phyloP scores from a whole-genome alignment of 2,329 filamentous ascomycete genomes.

The Xylaria sp. region DNA sequence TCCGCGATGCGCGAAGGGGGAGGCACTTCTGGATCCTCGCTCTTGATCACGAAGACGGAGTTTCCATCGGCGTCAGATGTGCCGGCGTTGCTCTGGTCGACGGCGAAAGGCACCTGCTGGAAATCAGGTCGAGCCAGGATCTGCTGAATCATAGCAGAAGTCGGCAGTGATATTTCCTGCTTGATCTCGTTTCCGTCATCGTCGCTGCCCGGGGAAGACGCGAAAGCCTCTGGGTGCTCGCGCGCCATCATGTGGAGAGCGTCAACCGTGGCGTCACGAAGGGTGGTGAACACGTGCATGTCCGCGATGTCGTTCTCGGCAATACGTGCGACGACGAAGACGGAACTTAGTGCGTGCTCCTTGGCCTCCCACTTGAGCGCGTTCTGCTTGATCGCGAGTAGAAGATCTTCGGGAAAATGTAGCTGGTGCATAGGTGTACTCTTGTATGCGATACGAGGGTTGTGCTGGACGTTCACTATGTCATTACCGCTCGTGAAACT shows the following conservation, averaged over 20 bases:
- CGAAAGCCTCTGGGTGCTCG: slow-evolving; percentile 36
- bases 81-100: not conserved
- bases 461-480: not conserved
- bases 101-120: not conserved
- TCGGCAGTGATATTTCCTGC: not conserved
- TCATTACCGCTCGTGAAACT: not conserved
- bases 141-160: not conserved
- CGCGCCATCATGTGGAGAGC: slow-evolving; percentile 22
- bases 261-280: slow-evolving; percentile 28
- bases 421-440: slow-evolving; percentile 32
- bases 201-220: not conserved
- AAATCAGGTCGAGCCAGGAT: slow-evolving; percentile 4
- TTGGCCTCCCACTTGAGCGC: slow-evolving; percentile 20
- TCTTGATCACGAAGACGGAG: slow-evolving; percentile 17
- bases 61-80: not conserved
- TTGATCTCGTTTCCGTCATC: slow-evolving; percentile 7
- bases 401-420: slow-evolving; percentile 28
- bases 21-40: slow-evolving; percentile 15
- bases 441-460: slow-evolving; percentile 20
- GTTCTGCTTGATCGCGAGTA: slow-evolving; percentile 21
- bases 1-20: not conserved
- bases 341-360: not conserved
- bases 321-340: slow-evolving; percentile 30
- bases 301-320: slow-evolving; percentile 21
- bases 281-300: slow-evolving; percentile 25